Base-by-base conservation (phyloP, 2,329 filamentous ascomycete genomes). In the Incumbomyces delicatus region DNA sequence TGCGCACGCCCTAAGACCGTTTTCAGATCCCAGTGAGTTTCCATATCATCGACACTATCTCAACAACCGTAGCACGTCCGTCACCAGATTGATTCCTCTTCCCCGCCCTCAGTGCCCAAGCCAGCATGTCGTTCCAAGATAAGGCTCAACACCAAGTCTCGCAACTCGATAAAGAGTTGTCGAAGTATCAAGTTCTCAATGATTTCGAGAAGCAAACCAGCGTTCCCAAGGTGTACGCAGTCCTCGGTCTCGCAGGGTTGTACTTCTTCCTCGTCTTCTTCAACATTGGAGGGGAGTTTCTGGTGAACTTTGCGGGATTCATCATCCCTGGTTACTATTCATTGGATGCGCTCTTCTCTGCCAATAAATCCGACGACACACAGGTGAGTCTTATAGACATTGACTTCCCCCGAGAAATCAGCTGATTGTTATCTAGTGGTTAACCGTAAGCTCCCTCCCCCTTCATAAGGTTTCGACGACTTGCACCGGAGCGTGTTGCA, bases 201-300 rank as follows among this genome's bases (percentile, higher is more conserved):
- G 78, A 82, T 66, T 74, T 83, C 57, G 79, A 83, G 72, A 74
- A 76, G 65, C 78, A 82, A 67, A 81, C 78, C 59, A 79, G 73
- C 48, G 76, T 83, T 47, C 79, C 79, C 57, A 83, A 83, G 69
- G 78, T 80, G 66, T 83, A 83, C 62, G 76, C 73, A 53, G 67
- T 82, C 63, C 76, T 83, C 40, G 79, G 78, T 57, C 68, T 83
- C 46, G 75, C 70, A 53, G 78, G 76, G 49, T 70, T 82, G 52
- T 83, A 83, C 72, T 80, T 81, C 70, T 81, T 82, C 74, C 70
- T 82, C 46, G 72, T 83, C 66, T 83, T 83, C 70, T 83, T 83
- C 71, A 83, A 83, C 71, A 81, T 83, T 55, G 79, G 75, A 52
- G 79, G 79, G 65, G 75, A 78, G 60, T 81, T 83, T 66, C 73